Evolutionary conservation across 2,329 filamentous ascomycete genomes (phyloP).

Genomic region (Penicillium sp.): DNA sequence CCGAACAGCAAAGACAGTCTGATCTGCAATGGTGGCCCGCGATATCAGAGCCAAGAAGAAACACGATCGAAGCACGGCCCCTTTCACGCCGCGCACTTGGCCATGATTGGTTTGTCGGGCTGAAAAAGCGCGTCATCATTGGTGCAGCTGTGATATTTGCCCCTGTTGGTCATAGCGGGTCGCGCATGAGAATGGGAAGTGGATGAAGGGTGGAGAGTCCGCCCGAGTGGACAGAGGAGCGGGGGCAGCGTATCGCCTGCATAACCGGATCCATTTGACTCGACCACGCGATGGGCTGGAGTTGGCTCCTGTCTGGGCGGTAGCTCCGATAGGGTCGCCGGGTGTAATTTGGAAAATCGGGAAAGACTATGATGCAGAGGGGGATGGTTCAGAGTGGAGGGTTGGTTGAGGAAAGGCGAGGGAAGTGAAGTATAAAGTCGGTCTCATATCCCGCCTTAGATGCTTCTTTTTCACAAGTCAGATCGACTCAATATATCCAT

Average conservation of each 20-base stretch:
- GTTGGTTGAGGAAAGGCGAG: not conserved
- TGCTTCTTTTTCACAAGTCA: conserved; percentile 3
- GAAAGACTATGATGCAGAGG: not conserved
- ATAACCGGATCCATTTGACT: conserved; percentile 17
- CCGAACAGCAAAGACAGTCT: conserved; percentile 6
- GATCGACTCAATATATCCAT: not conserved
- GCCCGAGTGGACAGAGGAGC: conserved; percentile 3
- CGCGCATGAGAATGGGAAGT: conserved; percentile 15
- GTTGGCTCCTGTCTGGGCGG: conserved; percentile 1
- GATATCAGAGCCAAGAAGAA: conserved; percentile 9
- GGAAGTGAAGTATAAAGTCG: conserved; percentile 17
- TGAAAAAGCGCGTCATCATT: conserved; percentile 6
- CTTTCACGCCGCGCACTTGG: not conserved
- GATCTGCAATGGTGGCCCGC: conserved; percentile 10
- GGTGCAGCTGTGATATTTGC: conserved; percentile 13
- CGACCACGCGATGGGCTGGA: conserved; percentile 17
- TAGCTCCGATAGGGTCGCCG: conserved; percentile 10
- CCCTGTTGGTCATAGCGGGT: conserved; percentile 11
- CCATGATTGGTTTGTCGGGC: conserved; percentile 1
- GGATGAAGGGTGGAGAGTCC: conserved; percentile 7
- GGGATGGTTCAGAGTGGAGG: not conserved
- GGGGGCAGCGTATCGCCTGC: conserved; percentile 6
- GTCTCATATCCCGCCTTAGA: conserved; percentile 2
- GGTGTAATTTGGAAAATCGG: not conserved
- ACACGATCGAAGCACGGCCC: conserved; percentile 13